These are phyloP conservation scores for Aphanomyces cochlioides DNA, from an alignment of 352 stramenopile genomes.

Conservation along the genomic window DNA sequence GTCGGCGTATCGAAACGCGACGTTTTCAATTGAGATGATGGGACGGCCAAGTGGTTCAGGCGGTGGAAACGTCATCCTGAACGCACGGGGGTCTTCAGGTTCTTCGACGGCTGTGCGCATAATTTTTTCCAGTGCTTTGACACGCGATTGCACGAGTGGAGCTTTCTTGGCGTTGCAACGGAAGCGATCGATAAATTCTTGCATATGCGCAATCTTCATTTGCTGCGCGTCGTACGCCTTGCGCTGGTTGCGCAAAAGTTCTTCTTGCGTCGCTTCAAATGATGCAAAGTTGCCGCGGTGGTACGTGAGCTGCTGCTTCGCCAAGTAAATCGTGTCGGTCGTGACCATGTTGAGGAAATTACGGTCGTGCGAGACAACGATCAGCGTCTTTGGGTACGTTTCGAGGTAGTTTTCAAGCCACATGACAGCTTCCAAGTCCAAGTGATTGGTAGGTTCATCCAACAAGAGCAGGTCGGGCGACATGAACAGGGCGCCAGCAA, in stretches of 20 bases:
- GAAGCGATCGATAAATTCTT: slow-evolving; percentile 97
- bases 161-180: slow-evolving; percentile 93
- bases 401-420: slow-evolving; percentile 91
- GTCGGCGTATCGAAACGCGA: slow-evolving; percentile 70
- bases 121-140: slow-evolving; percentile 92
- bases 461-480: slow-evolving; percentile 93
- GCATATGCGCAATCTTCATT: slow-evolving; percentile 93
- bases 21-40: slow-evolving; percentile 92
- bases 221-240: slow-evolving; percentile 85
- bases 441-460: slow-evolving; percentile 92
- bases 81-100: slow-evolving; percentile 90
- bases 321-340: slow-evolving; percentile 94
- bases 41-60: slow-evolving; percentile 92
- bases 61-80: slow-evolving; percentile 94
- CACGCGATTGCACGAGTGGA: slow-evolving; percentile 93
- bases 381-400: slow-evolving; percentile 90
- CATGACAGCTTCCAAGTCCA: slow-evolving; percentile 89
- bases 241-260: slow-evolving; percentile 92
- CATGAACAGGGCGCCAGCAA: slow-evolving; percentile 95
- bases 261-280: slow-evolving; percentile 92
- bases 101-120: slow-evolving; percentile 88
- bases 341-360: slow-evolving; percentile 96
- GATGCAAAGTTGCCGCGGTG: slow-evolving; percentile 96
- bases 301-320: slow-evolving; percentile 89
- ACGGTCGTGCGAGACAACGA: slow-evolving; percentile 94